Base-by-base conservation (phyloP, 768 basidiomycete species). In the Tricholoma matsutake region DNA sequence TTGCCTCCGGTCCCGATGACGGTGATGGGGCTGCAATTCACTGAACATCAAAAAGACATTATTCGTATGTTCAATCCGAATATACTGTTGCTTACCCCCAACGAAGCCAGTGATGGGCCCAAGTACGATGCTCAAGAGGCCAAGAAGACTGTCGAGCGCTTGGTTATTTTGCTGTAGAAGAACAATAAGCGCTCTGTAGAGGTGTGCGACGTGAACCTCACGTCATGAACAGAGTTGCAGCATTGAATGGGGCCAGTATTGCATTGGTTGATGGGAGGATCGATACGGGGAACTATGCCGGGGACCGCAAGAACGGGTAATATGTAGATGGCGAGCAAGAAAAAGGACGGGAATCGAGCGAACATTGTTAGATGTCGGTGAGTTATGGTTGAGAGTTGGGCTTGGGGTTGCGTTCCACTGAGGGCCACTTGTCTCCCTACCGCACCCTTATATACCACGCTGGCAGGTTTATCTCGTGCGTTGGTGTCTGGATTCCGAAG, bases 201-300 rank as follows among this genome's bases (percentile, higher is more conserved):
- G 6, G 28, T 51, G 32, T 22, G 5, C 22, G 22, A 16, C 5
- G 6, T 35, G 31, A 13, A 6, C 11, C 54, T 58, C 28, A 57
- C 63, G 3, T 57, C 22, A 18, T 66, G 61, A 25, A 66, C 56
- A 39, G 56, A 61, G 35, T 68, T 62, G 61, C 68, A 69, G 64
- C 68, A 69, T 4, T 65, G 56, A 22, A 62, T 10, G 2, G 60
- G 2, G 6, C 67, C 67, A 9, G 64, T 64, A 51, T 60, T 68
- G 62, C 68, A 68, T 31, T 66, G 64, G 47, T 34, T 56, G 1
- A 25, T 25, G n/a, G n/a, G n/a, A 16, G 53, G 13, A 6, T 60
- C 54, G 8, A 31, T 57, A 55, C 54, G 53, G 20, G 67, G 65
- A 29, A 68, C 20, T 39, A 45, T 54, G 16, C 16, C 62, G 31